phyloP scores from a whole-genome alignment of 768 basidiomycete species.

The Termitomyces titanicus region DNA sequence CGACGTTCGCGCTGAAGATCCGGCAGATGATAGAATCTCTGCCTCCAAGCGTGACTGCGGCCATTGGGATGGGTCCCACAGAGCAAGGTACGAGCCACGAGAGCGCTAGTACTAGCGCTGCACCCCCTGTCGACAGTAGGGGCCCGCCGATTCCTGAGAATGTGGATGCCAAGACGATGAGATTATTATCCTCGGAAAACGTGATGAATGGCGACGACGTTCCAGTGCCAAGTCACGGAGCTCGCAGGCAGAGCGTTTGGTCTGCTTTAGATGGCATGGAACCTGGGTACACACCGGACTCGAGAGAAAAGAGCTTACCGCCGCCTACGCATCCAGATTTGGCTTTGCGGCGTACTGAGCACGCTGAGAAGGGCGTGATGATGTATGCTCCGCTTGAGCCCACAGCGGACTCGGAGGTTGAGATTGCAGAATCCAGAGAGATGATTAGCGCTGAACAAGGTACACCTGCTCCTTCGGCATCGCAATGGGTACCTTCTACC shows the following conservation, averaged over 20 bases:
- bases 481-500: constrained; percentile 68
- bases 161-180: constrained; percentile 44
- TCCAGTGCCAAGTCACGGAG: constrained; percentile 17
- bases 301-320: not conserved
- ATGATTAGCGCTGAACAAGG: constrained; percentile 38
- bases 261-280: constrained; percentile 50
- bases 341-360: constrained; percentile 21
- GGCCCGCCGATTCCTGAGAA: constrained; percentile 38
- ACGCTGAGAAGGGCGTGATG: constrained; percentile 62
- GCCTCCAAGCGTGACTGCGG: constrained; percentile 23
- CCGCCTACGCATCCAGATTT: constrained; percentile 16
- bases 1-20: constrained; percentile 34
- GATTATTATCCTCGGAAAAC: constrained; percentile 53
- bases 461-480: constrained; percentile 14
- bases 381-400: constrained; percentile 72
- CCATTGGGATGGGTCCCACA: constrained; percentile 10
- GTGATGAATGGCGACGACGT: constrained; percentile 56
- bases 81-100: not conserved
- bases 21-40: constrained; percentile 33
- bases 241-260: constrained; percentile 49
- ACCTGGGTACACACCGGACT: constrained; percentile 15
- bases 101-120: not conserved
- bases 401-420: constrained; percentile 55
- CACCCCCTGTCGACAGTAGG: constrained; percentile 18
- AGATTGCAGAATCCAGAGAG: constrained; percentile 60